These are phyloP conservation scores for Sporothrix protearum DNA, from an alignment of 2,329 filamentous ascomycete genomes.

Conservation along the genomic window DNA sequence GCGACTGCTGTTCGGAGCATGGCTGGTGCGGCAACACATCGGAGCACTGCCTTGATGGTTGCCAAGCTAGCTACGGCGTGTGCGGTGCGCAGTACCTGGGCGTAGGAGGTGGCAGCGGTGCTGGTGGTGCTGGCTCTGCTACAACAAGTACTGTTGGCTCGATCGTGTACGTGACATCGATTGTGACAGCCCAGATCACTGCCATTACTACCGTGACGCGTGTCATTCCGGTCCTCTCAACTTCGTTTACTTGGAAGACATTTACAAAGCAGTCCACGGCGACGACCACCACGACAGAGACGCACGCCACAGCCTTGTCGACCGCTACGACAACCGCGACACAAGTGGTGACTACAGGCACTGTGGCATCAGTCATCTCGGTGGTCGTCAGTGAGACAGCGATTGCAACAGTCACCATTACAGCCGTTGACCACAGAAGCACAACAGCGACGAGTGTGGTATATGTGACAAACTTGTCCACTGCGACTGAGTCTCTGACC, in stretches of 20 bases:
- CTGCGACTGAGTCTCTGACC: neutral
- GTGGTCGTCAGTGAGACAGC: slow-evolving; percentile 20
- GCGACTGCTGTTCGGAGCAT: slow-evolving; percentile 25
- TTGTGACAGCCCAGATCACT: slow-evolving; percentile 4
- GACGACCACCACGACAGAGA: neutral
- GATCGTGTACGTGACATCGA: slow-evolving; percentile 14
- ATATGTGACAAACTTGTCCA: neutral
- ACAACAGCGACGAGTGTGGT: slow-evolving; percentile 4
- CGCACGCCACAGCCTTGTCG: neutral
- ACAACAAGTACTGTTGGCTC: slow-evolving; percentile 1
- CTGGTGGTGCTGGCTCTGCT: neutral
- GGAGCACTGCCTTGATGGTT: slow-evolving; percentile 25
- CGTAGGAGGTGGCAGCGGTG: neutral
- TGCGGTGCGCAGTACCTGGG: slow-evolving; percentile 14
- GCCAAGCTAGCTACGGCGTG: slow-evolving; percentile 23
- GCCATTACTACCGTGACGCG: slow-evolving; percentile 18
- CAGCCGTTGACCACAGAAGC: neutral
- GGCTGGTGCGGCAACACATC: slow-evolving; percentile 24
- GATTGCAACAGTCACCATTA: slow-evolving; percentile 4
- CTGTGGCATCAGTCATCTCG: neutral
- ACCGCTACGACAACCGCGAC: slow-evolving; percentile 11
- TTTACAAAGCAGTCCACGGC: slow-evolving; percentile 14
- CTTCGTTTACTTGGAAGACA: slow-evolving; percentile 22
- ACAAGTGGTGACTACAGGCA: slow-evolving; percentile 3
- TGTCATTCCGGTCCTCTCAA: slow-evolving; percentile 12